phyloP scores from a whole-genome alignment of 2,329 filamentous ascomycete genomes.

The Rugonectria rugulosa region DNA sequence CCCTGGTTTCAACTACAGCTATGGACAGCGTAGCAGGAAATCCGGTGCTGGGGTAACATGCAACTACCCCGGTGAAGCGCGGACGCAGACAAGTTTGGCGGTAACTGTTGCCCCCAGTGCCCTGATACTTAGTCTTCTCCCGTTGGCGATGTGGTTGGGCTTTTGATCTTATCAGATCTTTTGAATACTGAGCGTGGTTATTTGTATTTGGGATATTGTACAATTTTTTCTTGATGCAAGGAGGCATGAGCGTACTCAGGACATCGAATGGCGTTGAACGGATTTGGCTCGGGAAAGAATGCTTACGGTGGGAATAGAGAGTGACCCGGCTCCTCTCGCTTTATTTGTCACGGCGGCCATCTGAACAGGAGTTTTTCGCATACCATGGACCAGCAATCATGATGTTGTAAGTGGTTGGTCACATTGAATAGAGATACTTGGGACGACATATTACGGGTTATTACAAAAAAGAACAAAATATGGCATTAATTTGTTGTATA shows the following conservation, averaged over 20 bases:
- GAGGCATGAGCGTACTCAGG: too few relatives aligned
- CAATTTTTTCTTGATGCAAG: slow-evolving; percentile 19
- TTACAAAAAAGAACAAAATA: slow-evolving; percentile 1
- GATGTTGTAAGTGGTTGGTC: background rate
- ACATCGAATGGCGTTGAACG: too few relatives aligned
- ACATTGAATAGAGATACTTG: background rate
- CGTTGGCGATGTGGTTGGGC: slow-evolving; percentile 29
- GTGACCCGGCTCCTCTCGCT: background rate
- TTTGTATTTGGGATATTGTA: slow-evolving; percentile 1
- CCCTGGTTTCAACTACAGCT: slow-evolving; percentile 46
- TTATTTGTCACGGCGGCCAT: background rate
- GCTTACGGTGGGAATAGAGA: too few relatives aligned
- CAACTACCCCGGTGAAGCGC: slow-evolving; percentile 49
- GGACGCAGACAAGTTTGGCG: slow-evolving; percentile 38
- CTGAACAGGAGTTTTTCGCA: too few relatives aligned
- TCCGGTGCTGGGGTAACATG: slow-evolving; percentile 42
- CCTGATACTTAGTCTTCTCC: slow-evolving; percentile 24
- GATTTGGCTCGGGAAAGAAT: too few relatives aligned
- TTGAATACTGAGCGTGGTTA: slow-evolving; percentile 7
- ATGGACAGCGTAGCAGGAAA: slow-evolving; percentile 39
- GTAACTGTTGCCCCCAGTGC: slow-evolving; percentile 19
- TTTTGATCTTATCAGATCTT: slow-evolving; percentile 20
- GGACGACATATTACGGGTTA: background rate
- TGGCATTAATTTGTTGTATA: slow-evolving; percentile 13
- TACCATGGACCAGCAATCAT: slow-evolving; percentile 1